phyloP scores from a whole-genome alignment of 257 asterid species.

The Oldenlandia corymbosa region DNA sequence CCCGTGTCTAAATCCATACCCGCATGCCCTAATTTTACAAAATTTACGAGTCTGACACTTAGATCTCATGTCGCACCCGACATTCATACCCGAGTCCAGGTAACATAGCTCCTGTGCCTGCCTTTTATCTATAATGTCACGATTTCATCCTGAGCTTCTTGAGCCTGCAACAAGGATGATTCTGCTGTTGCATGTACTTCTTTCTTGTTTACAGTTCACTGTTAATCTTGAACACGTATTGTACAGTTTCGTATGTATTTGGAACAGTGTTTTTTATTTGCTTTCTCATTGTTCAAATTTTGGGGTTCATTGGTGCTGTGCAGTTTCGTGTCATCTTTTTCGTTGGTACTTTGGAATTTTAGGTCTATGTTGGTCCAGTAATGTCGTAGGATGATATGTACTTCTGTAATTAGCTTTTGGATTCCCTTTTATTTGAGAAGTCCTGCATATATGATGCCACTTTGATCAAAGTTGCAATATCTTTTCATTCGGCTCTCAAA shows the following conservation, averaged over 20 bases:
- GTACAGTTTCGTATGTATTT: background rate
- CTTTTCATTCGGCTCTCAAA: background rate
- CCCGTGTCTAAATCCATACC: too few species aligned
- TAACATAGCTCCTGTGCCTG: too few species aligned
- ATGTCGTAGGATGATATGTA: background rate
- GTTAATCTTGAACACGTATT: background rate
- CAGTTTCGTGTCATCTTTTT: background rate
- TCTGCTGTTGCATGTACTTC: background rate
- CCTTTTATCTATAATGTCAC: background rate
- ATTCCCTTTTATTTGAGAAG: background rate
- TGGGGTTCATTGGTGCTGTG: background rate
- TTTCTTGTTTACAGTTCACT: background rate
- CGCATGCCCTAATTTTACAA: too few species aligned
- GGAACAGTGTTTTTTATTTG: background rate
- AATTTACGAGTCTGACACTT: too few species aligned
- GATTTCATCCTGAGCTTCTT: background rate
- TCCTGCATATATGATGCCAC: background rate
- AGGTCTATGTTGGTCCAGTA: background rate
- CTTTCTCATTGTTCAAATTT: slow-evolving; percentile 1
- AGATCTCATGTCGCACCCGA: too few species aligned
- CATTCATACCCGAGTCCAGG: too few species aligned
- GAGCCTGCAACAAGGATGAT: background rate
- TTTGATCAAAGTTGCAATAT: background rate
- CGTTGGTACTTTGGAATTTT: background rate
- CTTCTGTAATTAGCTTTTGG: background rate